Conservation (phyloP, 371 early-diverging fungal genomes). For the Vairimorpha necatrix region DNA sequence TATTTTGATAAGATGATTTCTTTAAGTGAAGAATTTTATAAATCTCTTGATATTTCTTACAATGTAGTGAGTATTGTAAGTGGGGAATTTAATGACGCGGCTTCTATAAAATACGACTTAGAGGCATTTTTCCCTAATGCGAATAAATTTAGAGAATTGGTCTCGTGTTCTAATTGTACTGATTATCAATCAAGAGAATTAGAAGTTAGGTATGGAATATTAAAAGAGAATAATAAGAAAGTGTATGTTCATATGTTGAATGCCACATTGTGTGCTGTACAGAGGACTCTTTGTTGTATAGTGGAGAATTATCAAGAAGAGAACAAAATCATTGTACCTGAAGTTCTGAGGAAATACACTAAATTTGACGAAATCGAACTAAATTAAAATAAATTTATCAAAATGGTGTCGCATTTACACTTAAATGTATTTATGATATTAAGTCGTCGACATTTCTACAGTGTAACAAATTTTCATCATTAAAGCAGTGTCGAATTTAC, state of each 20-base stretch:
- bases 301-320: slow-evolving; percentile 94
- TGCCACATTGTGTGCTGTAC: slow-evolving; percentile 92
- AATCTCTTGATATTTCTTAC: slow-evolving; percentile 79
- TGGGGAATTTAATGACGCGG: slow-evolving; percentile 96
- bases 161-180: slow-evolving; percentile 98
- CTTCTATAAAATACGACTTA: slow-evolving; percentile 97
- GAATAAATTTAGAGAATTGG: slow-evolving; percentile 93
- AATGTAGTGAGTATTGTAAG: slow-evolving; percentile 89
- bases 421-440: too few species aligned
- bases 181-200: slow-evolving; percentile 89
- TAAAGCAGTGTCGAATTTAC: too few species aligned
- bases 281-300: slow-evolving; percentile 90
- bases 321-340: slow-evolving; percentile 66
- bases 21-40: slow-evolving; percentile 86
- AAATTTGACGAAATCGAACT: slow-evolving; percentile 29
- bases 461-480: too few species aligned
- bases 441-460: too few species aligned
- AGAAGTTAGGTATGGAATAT: slow-evolving; percentile 89
- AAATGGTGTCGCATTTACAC: too few species aligned
- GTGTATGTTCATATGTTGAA: slow-evolving; percentile 96
- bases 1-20: slow-evolving; percentile 92
- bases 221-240: slow-evolving; percentile 74
- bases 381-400: too few species aligned
- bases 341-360: slow-evolving; percentile 66
- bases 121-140: slow-evolving; percentile 95